phyloP scores from a whole-genome alignment of 73 alveolate species.

The Tetrahymena malaccensis region DNA sequence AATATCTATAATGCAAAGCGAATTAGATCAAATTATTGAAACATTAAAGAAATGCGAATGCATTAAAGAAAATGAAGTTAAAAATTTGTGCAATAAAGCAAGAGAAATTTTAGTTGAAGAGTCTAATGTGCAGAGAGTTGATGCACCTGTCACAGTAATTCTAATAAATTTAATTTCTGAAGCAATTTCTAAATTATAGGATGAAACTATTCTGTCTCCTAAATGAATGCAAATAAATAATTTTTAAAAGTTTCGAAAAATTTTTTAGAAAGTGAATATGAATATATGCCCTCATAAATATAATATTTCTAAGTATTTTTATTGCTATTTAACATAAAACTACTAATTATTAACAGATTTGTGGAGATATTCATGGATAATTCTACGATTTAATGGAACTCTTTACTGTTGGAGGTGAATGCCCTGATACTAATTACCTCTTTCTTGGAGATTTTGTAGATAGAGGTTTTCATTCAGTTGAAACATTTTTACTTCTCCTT shows the following conservation, averaged over 20 bases:
- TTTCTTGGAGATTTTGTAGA: constrained; percentile 94
- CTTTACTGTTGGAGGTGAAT: constrained; percentile 88
- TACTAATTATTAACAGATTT: constrained; percentile 36
- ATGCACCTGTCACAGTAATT: constrained; percentile 80
- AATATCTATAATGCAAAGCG: not conserved
- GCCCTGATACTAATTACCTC: constrained; percentile 89
- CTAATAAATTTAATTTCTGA: not conserved
- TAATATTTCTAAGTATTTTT: not conserved
- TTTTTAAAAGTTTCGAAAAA: not conserved
- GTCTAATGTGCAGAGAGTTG: constrained; percentile 76
- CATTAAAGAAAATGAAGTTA: constrained; percentile 89
- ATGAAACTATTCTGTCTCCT: not conserved
- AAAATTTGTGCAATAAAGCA: constrained; percentile 81
- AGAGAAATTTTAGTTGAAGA: constrained; percentile 88
- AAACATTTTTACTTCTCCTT: constrained; percentile 61
- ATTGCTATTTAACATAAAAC: not conserved
- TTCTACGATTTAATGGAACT: constrained; percentile 76
- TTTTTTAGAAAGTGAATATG: not conserved
- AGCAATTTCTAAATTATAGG: not conserved
- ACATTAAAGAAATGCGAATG: constrained; percentile 71
- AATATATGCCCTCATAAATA: not conserved
- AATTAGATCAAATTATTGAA: constrained; percentile 52
- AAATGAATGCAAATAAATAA: not conserved
- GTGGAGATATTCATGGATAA: constrained; percentile 87
- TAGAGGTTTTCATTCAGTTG: constrained; percentile 79